Percentiles rank a stretch among this genome's conserved stretches.
These are phyloP conservation scores for Diaporthe vexans DNA, from an alignment of 2,329 filamentous ascomycete genomes.

Conservation along the genomic window DNA sequence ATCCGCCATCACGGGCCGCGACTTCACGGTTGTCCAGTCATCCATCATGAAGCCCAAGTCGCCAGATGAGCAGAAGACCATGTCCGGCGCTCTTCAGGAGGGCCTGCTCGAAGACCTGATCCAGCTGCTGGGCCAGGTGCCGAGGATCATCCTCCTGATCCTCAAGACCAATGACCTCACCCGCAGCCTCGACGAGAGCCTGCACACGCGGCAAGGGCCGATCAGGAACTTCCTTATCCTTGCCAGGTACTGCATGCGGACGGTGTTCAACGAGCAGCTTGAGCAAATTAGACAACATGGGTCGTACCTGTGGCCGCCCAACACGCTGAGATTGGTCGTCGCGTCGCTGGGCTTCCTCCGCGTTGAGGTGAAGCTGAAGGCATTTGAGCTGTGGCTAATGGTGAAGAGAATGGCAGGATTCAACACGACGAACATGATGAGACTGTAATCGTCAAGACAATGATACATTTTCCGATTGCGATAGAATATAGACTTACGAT, in stretches of 20 bases:
- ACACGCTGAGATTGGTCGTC: constrained; percentile 65
- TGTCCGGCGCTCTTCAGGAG: constrained; percentile 86
- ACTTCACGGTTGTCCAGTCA: constrained; percentile 82
- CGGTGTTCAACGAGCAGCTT: constrained; percentile 75
- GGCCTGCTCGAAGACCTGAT: constrained; percentile 91
- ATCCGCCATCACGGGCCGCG: constrained; percentile 93
- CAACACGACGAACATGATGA: constrained; percentile 27
- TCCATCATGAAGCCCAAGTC: constrained; percentile 73
- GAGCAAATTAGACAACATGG: constrained; percentile 68
- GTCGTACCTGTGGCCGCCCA: constrained; percentile 71
- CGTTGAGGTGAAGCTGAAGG: constrained; percentile 73
- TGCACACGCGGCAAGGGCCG: constrained; percentile 79
- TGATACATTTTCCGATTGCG: background rate
- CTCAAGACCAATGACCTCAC: constrained; percentile 98
- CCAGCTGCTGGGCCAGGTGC: constrained; percentile 88
- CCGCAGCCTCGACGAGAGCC: constrained; percentile 90
- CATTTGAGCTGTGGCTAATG: constrained; percentile 73
- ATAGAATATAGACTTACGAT: constrained; percentile 36
- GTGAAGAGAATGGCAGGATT: constrained; percentile 63
- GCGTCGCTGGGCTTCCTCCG: constrained; percentile 72
- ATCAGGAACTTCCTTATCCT: constrained; percentile 77
- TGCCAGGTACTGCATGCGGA: constrained; percentile 76
- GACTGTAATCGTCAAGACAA: constrained; percentile 15
- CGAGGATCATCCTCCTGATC: constrained; percentile 92
- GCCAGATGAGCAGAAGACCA: constrained; percentile 85